Conservation (phyloP, 164 flowering plant genomes). For the Warburgia ugandensis region DNA sequence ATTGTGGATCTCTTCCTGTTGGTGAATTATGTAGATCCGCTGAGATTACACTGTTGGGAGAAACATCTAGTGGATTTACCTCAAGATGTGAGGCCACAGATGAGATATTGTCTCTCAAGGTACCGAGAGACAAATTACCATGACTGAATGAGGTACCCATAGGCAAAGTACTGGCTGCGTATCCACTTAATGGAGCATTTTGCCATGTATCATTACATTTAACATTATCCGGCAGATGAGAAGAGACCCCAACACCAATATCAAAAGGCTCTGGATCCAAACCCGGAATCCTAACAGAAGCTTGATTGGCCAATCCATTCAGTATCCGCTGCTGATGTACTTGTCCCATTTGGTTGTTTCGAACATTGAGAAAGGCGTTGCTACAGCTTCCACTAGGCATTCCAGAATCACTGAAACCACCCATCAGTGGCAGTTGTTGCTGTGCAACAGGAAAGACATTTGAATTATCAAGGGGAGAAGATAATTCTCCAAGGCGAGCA, state of each 20-base stretch:
- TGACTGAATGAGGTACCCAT: constrained; percentile 18
- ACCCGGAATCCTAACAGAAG: constrained; percentile 21
- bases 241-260: constrained; percentile 15
- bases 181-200: constrained; percentile 27
- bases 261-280: constrained; percentile 15
- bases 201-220: constrained; percentile 44
- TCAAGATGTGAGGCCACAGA: constrained; percentile 18
- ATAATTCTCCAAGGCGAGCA: constrained; percentile 19
- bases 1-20: constrained; percentile 22
- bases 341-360: constrained; percentile 33
- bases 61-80: constrained; percentile 18
- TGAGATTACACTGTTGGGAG: constrained; percentile 17
- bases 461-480: constrained; percentile 18
- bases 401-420: constrained; percentile 28
- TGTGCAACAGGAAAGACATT: constrained; percentile 19
- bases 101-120: constrained; percentile 23
- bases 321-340: constrained; percentile 27
- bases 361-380: constrained; percentile 24
- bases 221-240: constrained; percentile 30
- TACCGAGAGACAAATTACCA: constrained; percentile 15
- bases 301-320: constrained; percentile 21
- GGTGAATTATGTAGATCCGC: constrained; percentile 19
- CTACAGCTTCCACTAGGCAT: constrained; percentile 16
- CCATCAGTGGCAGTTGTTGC: not conserved
- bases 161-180: constrained; percentile 27